phyloP scores from a whole-genome alignment of 2,329 filamentous ascomycete species.

The Coniosporium uncinatum region DNA sequence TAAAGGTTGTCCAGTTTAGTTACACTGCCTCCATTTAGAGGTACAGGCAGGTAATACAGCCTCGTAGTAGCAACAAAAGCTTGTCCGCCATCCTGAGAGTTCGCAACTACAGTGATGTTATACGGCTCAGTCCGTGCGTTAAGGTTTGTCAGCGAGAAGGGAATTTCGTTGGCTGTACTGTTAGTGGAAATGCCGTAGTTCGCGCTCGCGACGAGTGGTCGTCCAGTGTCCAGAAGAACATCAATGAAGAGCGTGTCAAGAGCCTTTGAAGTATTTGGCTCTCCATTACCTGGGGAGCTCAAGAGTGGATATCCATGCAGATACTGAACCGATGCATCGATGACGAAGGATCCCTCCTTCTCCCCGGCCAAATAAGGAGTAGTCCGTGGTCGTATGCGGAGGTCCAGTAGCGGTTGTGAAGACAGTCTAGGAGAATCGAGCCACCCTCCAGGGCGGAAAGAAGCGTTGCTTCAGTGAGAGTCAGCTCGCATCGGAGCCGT shows the following conservation, averaged over 20 bases:
- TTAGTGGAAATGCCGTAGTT: conserved; percentile 28
- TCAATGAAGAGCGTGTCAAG: conserved; percentile 19
- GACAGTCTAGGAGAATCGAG: conserved; percentile 31
- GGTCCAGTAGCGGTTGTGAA: conserved; percentile 28
- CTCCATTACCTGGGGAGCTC: conserved; percentile 1
- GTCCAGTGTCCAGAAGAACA: conserved; percentile 13
- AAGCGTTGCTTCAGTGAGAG: conserved; percentile 39
- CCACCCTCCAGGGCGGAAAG: conserved; percentile 41
- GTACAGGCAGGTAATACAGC: conserved; percentile 33
- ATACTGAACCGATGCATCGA: conserved; percentile 34
- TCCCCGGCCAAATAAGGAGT: conserved; percentile 40
- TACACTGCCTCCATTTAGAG: conserved; percentile 34
- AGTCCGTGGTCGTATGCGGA: conserved; percentile 39
- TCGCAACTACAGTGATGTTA: conserved; percentile 24
- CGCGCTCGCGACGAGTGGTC: conserved; percentile 14
- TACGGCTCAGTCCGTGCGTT: conserved; percentile 26
- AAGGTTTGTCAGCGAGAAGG: conserved; percentile 24
- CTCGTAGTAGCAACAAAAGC: conserved; percentile 26
- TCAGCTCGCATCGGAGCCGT: too few relatives aligned
- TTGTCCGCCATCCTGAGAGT: conserved; percentile 18
- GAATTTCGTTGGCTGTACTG: conserved; percentile 25
- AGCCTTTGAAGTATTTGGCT: conserved; percentile 2
- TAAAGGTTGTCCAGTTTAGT: conserved; percentile 41
- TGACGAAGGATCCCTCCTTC: conserved; percentile 27
- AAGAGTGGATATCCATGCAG: conserved; percentile 25